These are phyloP conservation scores for Grigorovia humatica DNA, from an alignment of 805 yeast genomes.

Conservation along the genomic window DNA sequence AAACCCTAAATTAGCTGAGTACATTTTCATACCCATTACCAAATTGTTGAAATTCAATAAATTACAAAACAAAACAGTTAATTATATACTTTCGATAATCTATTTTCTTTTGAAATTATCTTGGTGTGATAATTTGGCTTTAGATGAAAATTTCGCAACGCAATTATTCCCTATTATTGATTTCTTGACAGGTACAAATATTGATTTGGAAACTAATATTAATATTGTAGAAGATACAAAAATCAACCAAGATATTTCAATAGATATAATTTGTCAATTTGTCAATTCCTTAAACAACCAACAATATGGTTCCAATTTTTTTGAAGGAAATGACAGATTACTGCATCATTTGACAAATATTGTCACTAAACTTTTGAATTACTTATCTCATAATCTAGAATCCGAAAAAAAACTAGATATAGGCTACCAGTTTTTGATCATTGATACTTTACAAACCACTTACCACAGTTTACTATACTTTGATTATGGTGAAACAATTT, in stretches of 20 bases:
- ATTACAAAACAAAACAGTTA: conserved; percentile 38
- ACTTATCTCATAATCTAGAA: conserved; percentile 14
- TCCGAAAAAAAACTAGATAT: conserved; percentile 6
- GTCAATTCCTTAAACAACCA: conserved; percentile 12
- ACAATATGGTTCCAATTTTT: conserved; percentile 11
- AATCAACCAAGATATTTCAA: neutral
- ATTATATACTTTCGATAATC: conserved; percentile 36
- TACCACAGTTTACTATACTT: conserved; percentile 26
- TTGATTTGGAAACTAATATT: neutral
- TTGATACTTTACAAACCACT: conserved; percentile 28
- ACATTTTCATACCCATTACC: conserved; percentile 51
- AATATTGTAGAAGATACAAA: neutral
- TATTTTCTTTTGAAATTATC: conserved; percentile 34
- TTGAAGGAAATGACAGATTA: conserved; percentile 8
- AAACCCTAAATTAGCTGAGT: conserved; percentile 37
- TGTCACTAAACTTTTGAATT: conserved; percentile 34
- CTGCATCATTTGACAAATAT: conserved; percentile 39
- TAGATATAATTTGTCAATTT: neutral
- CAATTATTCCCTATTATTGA: conserved; percentile 41
- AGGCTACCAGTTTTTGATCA: conserved; percentile 25
- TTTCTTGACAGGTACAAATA: conserved; percentile 5
- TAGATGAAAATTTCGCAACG: conserved; percentile 30
- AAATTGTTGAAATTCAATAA: conserved; percentile 39
- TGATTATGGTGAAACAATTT: conserved; percentile 39
- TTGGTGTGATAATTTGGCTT: conserved; percentile 35